A percentile compares a stretch with the other conserved stretches of the same genome.
Conservation (phyloP, 2,329 filamentous ascomycete genomes). For the Colletotrichum lini region DNA sequence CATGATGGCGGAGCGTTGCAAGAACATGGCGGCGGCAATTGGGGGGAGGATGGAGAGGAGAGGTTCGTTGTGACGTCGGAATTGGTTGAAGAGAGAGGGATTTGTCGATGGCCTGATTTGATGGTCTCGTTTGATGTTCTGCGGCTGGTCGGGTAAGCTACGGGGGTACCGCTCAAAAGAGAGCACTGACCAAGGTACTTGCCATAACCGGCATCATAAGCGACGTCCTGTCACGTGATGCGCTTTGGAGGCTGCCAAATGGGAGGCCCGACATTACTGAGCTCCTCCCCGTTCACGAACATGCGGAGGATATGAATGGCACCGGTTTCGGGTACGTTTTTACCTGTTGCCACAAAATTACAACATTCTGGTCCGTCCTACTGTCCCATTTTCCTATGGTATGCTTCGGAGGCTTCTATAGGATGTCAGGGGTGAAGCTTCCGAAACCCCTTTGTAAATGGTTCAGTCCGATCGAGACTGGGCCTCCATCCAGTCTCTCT, state of each 20-base stretch:
- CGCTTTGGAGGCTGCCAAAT: conserved; percentile 10
- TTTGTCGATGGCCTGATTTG: conserved; percentile 65
- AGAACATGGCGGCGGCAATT: conserved; percentile 67
- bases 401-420: no score
- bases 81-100: conserved; percentile 56
- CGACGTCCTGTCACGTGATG: conserved; percentile 39
- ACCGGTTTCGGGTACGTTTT: not conserved
- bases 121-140: conserved; percentile 47
- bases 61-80: conserved; percentile 43
- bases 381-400: not conserved
- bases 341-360: not conserved
- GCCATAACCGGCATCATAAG: conserved; percentile 43
- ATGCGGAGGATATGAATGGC: not conserved
- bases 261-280: conserved; percentile 33
- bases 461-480: not conserved
- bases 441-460: not conserved
- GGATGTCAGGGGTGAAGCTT: not conserved
- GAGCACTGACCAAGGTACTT: conserved; percentile 44
- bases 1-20: conserved; percentile 74
- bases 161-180: conserved; percentile 33
- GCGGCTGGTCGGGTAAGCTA: conserved; percentile 42
- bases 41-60: conserved; percentile 40
- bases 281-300: not conserved
- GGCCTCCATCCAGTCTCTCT: not conserved
- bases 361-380: not conserved